These are phyloP conservation scores for Tricholoma sp. DNA, from an alignment of 768 basidiomycete genomes.

Conservation along the genomic window DNA sequence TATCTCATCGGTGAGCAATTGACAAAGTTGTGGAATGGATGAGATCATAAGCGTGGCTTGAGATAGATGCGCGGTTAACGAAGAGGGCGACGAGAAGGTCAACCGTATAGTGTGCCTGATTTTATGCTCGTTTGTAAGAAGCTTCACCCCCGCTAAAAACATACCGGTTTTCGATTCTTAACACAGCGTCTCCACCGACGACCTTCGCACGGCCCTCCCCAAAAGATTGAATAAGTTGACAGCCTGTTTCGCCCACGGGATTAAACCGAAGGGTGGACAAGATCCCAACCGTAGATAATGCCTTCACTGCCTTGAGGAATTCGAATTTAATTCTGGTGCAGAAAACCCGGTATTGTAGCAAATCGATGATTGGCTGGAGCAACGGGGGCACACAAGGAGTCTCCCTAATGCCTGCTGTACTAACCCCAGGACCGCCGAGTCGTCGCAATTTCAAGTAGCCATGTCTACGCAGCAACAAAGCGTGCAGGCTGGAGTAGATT, in stretches of 20 bases:
- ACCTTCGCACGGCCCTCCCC: slow-evolving; percentile 33
- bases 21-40: slow-evolving; percentile 70
- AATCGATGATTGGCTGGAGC: slow-evolving; percentile 71
- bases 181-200: slow-evolving; percentile 66
- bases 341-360: slow-evolving; percentile 77
- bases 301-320: slow-evolving; percentile 43
- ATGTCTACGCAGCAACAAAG: slow-evolving; percentile 62
- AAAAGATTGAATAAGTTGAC: slow-evolving; percentile 47
- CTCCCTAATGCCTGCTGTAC: slow-evolving; percentile 12
- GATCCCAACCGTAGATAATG: slow-evolving; percentile 51
- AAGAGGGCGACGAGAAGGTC: slow-evolving; percentile 71
- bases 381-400: slow-evolving; percentile 38
- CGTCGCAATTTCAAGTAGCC: slow-evolving; percentile 37
- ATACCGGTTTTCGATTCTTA: slow-evolving; percentile 68
- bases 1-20: slow-evolving; percentile 74
- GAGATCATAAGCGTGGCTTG: slow-evolving; percentile 73
- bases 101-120: slow-evolving; percentile 68
- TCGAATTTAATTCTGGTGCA: slow-evolving; percentile 57
- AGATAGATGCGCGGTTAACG: slow-evolving; percentile 70
- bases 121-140: neutral
- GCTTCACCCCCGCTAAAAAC: slow-evolving; percentile 2
- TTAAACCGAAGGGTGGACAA: slow-evolving; percentile 52
- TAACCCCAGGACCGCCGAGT: slow-evolving; percentile 25
- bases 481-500: slow-evolving; percentile 58
- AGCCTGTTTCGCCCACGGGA: slow-evolving; percentile 63